Percentiles rank a stretch among this genome's conserved stretches.
phyloP scores from a whole-genome alignment of 805 yeast genomes.

The Cyberlindnera mycetangii region DNA sequence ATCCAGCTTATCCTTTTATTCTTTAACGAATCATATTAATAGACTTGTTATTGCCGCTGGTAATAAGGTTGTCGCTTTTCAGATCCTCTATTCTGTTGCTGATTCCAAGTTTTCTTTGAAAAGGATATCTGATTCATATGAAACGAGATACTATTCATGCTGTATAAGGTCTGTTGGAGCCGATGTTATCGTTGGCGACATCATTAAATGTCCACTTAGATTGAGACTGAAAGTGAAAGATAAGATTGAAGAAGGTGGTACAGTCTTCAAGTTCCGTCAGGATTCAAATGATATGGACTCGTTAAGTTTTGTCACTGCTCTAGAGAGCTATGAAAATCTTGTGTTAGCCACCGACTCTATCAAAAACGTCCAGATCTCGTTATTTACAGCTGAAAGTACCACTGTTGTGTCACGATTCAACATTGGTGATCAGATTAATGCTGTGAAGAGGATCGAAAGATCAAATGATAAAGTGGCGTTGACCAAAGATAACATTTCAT shows the following conservation, averaged over 20 bases:
- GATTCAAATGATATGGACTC: conserved; percentile 5
- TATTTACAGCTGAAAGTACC: conserved; percentile 1
- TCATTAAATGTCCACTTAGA: conserved; percentile 13
- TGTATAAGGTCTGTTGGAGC: conserved; percentile 20
- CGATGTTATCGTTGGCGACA: conserved; percentile 23
- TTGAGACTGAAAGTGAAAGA: conserved; percentile 16
- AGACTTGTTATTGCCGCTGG: conserved; percentile 33
- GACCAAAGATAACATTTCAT: background rate
- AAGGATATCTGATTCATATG: conserved; percentile 23
- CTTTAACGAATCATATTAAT: conserved; percentile 28
- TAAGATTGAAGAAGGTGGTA: conserved; percentile 11
- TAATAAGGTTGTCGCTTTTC: conserved; percentile 28
- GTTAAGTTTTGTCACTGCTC: conserved; percentile 15
- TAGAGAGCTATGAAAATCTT: conserved; percentile 14
- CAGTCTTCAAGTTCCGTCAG: conserved; percentile 16
- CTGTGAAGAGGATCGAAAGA: conserved; percentile 16
- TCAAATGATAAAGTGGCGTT: background rate
- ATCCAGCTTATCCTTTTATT: conserved; percentile 24
- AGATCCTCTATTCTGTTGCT: conserved; percentile 33
- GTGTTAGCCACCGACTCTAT: conserved; percentile 19
- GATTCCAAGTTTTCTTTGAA: conserved; percentile 32
- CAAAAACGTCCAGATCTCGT: conserved; percentile 12
- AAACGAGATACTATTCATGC: conserved; percentile 14
- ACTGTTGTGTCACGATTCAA: conserved; percentile 18
- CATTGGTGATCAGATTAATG: conserved; percentile 25